Conservation (phyloP, 2,329 filamentous ascomycete genomes). For the Sporothrix euskadiensis region DNA sequence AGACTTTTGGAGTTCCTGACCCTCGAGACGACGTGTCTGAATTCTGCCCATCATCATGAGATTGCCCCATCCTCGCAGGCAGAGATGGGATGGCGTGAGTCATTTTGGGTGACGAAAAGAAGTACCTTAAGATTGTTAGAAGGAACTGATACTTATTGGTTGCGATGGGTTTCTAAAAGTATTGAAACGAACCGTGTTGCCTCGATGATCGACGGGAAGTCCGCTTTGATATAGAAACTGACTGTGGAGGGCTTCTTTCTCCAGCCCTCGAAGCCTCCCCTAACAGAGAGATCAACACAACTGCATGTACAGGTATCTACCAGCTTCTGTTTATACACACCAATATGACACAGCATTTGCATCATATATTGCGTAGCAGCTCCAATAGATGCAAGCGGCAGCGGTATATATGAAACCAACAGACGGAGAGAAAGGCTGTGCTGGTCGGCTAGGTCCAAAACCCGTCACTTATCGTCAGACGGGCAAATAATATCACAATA, state of each 20-base stretch:
- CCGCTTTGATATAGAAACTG: not conserved
- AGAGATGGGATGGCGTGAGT: not conserved
- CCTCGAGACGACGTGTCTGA: not conserved
- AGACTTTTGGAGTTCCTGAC: not conserved
- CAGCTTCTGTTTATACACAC: not conserved
- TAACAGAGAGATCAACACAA: not conserved
- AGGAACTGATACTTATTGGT: not conserved
- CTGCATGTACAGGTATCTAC: not conserved
- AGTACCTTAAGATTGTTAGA: not conserved
- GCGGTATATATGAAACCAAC: not conserved
- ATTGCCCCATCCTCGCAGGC: not conserved
- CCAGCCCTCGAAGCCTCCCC: not conserved
- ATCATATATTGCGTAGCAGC: not conserved
- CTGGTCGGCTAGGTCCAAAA: not conserved
- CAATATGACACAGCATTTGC: not conserved
- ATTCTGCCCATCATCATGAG: not conserved
- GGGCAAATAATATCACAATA: not conserved
- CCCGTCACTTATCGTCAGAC: not conserved
- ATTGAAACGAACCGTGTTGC: not conserved
- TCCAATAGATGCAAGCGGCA: not conserved
- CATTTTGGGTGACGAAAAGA: not conserved
- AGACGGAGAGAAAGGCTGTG: not conserved
- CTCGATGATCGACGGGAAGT: not conserved
- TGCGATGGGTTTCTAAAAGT: not conserved
- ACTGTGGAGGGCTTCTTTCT: not conserved